These are phyloP conservation scores for Drechmeria coniospora DNA, from an alignment of 2,329 filamentous ascomycete genomes.

Conservation along the genomic window DNA sequence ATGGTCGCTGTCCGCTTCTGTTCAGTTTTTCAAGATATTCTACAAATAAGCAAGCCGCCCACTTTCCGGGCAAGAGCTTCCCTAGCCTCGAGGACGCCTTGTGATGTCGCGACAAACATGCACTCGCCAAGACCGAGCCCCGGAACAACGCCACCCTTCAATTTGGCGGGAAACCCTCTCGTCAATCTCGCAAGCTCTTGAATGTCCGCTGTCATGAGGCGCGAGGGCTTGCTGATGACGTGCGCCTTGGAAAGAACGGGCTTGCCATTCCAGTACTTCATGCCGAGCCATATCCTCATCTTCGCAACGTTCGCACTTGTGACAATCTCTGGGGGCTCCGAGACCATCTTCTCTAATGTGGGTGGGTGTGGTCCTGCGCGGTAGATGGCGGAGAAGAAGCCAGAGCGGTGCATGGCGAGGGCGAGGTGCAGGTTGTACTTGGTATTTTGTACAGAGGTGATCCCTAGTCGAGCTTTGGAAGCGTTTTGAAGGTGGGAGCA, in stretches of 20 bases:
- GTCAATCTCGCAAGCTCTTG: conserved; percentile 47
- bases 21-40: conserved; percentile 32
- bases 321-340: conserved; percentile 37
- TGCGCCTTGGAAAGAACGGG: conserved; percentile 57
- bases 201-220: conserved; percentile 51
- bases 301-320: conserved; percentile 57
- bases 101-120: conserved; percentile 63
- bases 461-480: conserved; percentile 63
- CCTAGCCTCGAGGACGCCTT: conserved; percentile 64
- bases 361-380: conserved; percentile 47
- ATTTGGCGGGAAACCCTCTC: conserved; percentile 45
- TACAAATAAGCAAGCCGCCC: conserved; percentile 67
- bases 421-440: conserved; percentile 66
- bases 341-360: conserved; percentile 26
- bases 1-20: no score
- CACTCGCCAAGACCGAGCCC: conserved; percentile 70
- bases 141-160: conserved; percentile 50
- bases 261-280: conserved; percentile 78
- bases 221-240: conserved; percentile 58
- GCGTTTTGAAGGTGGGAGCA: conserved; percentile 89
- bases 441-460: conserved; percentile 69
- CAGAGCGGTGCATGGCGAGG: conserved; percentile 65
- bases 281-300: conserved; percentile 69
- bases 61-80: conserved; percentile 69
- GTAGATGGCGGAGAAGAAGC: conserved; percentile 68